Evolutionary conservation across 441 rosid genomes (phyloP).

Genomic region (Corymbia citriodora): DNA sequence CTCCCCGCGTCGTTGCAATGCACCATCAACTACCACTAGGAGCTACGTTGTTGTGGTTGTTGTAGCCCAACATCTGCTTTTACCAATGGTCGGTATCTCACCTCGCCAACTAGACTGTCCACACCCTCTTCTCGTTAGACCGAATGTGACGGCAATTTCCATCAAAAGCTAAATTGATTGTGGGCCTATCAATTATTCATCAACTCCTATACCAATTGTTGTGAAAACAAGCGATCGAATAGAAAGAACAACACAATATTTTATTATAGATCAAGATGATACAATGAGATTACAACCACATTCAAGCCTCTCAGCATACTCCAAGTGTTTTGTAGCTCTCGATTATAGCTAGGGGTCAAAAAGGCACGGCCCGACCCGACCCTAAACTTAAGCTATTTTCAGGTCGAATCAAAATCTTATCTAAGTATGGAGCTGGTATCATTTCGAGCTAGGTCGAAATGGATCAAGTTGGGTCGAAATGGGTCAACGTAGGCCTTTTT

Average conservation of each 20-base stretch:
- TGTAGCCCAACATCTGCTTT: neutral
- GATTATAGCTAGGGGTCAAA: no score
- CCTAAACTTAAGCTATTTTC: no score
- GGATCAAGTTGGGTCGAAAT: no score
- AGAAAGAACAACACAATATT: neutral
- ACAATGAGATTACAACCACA: neutral
- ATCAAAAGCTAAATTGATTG: neutral
- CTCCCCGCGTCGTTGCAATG: neutral
- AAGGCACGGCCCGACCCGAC: no score
- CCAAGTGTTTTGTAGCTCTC: neutral
- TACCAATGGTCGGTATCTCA: neutral
- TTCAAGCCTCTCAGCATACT: neutral
- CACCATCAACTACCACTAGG: neutral
- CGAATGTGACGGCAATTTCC: neutral
- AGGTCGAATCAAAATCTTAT: no score
- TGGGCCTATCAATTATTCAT: neutral
- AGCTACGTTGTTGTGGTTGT: neutral
- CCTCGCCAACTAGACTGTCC: neutral
- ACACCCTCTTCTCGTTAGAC: neutral
- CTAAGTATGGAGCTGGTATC: no score
- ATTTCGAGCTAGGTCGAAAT: no score
- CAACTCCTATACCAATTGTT: accelerated
- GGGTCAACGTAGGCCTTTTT: no score
- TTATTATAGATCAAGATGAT: neutral
- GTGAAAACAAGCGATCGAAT: neutral